Evolutionary conservation across 805 yeast species (phyloP).

Genomic region (Groenewaldozyma salmanticensis): DNA sequence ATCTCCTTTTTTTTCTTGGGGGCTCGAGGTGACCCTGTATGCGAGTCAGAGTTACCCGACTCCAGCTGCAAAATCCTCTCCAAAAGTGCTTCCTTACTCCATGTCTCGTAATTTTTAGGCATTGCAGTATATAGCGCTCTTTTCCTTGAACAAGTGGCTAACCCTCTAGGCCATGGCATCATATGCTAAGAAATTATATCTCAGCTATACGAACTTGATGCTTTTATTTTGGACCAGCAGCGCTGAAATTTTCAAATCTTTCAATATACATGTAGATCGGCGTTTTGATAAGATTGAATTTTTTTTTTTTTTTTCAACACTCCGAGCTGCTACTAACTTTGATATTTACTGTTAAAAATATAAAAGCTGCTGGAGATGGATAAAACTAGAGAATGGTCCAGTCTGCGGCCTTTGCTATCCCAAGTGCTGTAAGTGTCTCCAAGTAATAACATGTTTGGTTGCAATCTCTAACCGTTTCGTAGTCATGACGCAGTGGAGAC

Average conservation of each 20-base stretch:
- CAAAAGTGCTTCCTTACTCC: slow-evolving; percentile 62
- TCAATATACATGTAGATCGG: not conserved
- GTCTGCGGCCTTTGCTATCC: slow-evolving; percentile 40
- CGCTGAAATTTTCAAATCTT: not conserved
- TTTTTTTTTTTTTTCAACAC: too few relatives aligned
- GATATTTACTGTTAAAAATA: too few relatives aligned
- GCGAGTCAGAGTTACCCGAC: slow-evolving; percentile 10
- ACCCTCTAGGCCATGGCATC: too few relatives aligned
- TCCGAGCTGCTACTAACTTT: too few relatives aligned
- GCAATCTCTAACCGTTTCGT: not conserved
- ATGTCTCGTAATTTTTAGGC: slow-evolving; percentile 36
- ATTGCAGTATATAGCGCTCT: not conserved
- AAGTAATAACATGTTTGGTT: too few relatives aligned
- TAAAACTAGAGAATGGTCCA: slow-evolving; percentile 52
- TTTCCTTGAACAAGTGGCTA: not conserved
- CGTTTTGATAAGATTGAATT: not conserved
- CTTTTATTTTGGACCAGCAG: too few relatives aligned
- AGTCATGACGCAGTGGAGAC: slow-evolving; percentile 53
- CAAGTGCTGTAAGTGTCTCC: slow-evolving; percentile 49
- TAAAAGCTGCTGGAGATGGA: too few relatives aligned
- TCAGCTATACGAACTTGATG: too few relatives aligned
- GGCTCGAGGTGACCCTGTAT: slow-evolving; percentile 4
- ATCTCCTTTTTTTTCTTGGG: slow-evolving; percentile 36
- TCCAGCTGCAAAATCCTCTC: slow-evolving; percentile 50
- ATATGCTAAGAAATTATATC: too few relatives aligned